Conservation (phyloP, 2,329 filamentous ascomycete species). For the Aspergillus aculeatinus region DNA sequence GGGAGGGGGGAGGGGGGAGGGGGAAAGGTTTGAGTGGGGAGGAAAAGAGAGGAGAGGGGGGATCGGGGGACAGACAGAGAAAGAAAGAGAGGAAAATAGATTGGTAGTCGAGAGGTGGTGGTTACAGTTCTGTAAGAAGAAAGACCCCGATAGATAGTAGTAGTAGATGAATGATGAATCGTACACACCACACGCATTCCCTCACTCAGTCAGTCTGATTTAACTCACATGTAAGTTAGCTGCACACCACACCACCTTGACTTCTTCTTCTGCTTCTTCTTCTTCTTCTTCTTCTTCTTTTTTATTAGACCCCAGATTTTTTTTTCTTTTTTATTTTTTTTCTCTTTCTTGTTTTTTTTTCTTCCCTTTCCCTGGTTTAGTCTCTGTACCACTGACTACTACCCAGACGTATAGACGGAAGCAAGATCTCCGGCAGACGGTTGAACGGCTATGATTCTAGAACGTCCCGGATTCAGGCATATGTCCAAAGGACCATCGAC, state of each 20-base stretch:
- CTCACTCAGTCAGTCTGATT: too few species aligned
- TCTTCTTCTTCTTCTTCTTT: neutral
- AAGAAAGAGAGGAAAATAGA: neutral
- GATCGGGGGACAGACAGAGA: too few species aligned
- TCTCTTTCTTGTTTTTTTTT: neutral
- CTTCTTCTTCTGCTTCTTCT: neutral
- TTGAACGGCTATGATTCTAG: slow-evolving; percentile 1
- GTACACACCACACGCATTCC: neutral
- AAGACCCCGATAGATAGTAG: neutral
- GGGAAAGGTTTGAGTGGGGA: neutral
- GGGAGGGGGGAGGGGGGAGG: neutral
- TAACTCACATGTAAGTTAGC: neutral
- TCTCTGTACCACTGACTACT: neutral
- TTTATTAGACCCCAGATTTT: neutral
- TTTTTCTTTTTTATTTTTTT: neutral
- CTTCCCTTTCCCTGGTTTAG: neutral
- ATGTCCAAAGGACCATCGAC: neutral
- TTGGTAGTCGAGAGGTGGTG: neutral
- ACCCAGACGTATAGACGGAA: neutral
- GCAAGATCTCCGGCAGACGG: slow-evolving; percentile 3
- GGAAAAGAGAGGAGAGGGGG: neutral
- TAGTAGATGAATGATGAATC: neutral
- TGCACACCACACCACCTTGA: slow-evolving; percentile 1
- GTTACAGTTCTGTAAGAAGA: neutral
- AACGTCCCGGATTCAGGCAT: slow-evolving; percentile 1